Conservation (phyloP, 1,139 yeast species). For the Taphrina deformans region DNA sequence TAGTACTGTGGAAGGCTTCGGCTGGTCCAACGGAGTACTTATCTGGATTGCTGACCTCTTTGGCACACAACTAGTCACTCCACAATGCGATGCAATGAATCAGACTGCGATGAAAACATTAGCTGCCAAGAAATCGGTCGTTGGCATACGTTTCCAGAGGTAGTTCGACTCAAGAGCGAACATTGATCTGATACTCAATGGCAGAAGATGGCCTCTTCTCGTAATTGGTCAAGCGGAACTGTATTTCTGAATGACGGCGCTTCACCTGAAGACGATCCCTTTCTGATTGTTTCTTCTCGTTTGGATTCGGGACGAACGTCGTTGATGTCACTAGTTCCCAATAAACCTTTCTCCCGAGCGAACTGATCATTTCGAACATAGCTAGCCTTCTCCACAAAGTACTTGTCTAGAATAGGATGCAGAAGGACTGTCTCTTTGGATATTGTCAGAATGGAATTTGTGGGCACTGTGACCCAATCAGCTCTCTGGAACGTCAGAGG, state of each 20-base stretch:
- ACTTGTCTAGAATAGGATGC: constrained; percentile 63
- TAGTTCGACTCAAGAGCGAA: neutral
- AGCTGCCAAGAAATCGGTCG: neutral
- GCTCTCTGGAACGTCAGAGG: constrained; percentile 94
- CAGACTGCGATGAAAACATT: neutral
- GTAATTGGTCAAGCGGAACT: neutral
- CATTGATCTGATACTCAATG: neutral
- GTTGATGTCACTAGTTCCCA: constrained; percentile 8
- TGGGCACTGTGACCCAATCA: constrained; percentile 96
- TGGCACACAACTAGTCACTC: constrained; percentile 14
- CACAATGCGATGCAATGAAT: constrained; percentile 11
- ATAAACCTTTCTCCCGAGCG: constrained; percentile 15
- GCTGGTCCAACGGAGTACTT: constrained; percentile 34
- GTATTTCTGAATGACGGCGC: constrained; percentile 1
- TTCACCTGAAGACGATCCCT: neutral
- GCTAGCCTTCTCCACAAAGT: constrained; percentile 26
- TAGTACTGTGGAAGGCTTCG: constrained; percentile 27
- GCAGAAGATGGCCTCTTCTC: neutral
- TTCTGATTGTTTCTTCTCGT: constrained; percentile 8
- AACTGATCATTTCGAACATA: constrained; percentile 14
- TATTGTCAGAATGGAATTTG: constrained; percentile 82
- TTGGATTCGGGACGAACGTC: constrained; percentile 11
- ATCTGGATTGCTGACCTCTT: constrained; percentile 33
- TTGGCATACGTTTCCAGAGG: neutral
- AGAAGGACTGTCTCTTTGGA: constrained; percentile 80